Evolutionary conservation across 148 eudicot species (phyloP).

Genomic region (Fagopyrum tataricum): DNA sequence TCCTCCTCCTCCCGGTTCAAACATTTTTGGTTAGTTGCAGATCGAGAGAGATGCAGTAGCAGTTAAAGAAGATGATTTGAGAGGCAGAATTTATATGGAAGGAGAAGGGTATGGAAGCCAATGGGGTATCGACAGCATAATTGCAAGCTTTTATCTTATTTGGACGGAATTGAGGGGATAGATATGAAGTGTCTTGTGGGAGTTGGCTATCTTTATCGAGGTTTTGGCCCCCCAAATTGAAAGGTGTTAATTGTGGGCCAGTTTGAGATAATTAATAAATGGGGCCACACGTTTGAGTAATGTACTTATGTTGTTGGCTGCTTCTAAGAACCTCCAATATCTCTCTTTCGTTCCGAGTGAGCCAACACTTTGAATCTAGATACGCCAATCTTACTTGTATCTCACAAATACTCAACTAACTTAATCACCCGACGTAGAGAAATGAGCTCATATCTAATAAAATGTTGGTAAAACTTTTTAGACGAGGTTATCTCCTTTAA

Average conservation of each 20-base stretch:
- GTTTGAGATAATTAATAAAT: not conserved
- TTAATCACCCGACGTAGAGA: too few relatives aligned
- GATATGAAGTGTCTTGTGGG: not conserved
- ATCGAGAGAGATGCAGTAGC: too few relatives aligned
- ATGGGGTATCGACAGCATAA: not conserved
- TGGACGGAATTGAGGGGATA: not conserved
- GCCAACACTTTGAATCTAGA: too few relatives aligned
- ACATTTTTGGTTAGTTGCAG: too few relatives aligned
- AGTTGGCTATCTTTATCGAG: not conserved
- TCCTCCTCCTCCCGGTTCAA: constrained; percentile 24
- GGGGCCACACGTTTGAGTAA: not conserved
- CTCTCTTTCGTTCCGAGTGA: too few relatives aligned
- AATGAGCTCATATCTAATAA: too few relatives aligned
- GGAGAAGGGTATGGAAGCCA: not conserved
- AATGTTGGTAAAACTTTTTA: too few relatives aligned
- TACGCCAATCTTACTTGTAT: too few relatives aligned
- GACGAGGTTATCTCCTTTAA: too few relatives aligned
- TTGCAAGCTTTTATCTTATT: not conserved
- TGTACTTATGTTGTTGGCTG: not conserved
- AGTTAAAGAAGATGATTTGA: not conserved
- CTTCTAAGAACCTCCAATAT: not conserved
- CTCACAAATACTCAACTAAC: too few relatives aligned
- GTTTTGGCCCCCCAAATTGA: not conserved
- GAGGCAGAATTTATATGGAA: not conserved
- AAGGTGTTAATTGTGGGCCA: not conserved